Base-by-base conservation (phyloP, 306 rosid genomes). In the Rosa lucieae region DNA sequence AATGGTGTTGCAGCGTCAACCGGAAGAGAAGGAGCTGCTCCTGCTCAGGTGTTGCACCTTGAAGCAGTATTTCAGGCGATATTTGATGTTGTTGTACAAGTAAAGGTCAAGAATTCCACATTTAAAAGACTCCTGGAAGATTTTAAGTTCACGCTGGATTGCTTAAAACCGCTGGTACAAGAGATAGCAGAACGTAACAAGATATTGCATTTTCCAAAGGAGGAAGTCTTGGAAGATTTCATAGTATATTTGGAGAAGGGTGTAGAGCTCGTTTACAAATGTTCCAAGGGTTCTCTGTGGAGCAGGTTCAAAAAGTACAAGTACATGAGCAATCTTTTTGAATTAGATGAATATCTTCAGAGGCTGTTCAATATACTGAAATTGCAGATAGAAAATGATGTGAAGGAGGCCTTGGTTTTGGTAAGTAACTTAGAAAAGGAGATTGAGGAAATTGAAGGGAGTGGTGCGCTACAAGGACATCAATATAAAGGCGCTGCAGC, bases 321-420 rank as follows among this genome's bases (percentile, higher is more conserved):
- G 20, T 62, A 40, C 44, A 43, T 66, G 5, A 65, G 46, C 58
- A 29, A 74, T 11, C 39, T 65, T 66, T 17, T 8, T 20, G 10
- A 67, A 8, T 66, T 63, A 17, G 46, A 79, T 14, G 73, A 51
- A 14, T 35, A 56, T 37, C 55, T 79, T 66, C 46, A 43, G 10
- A 8, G 6, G 4, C 37, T 29, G 67, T 61, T 61, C 17, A 26
- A 26, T 32, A 42, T 18, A 2, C 59, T 78, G 43, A 37, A 17
- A 42, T 29, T 21, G 52, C 39, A 43, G n/a, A 2, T 43, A 59
- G 61, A 17, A 15, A 70, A 32, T 8, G 14, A 5, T 44, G 39
- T 23, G 37, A 21, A 17, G 0, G 61, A 37, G 13, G 74, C 46
- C 5, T n/a, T 8, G 44, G 12, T 9, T 37, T 26, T 5, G 9